Percentiles rank a stretch among this genome's conserved stretches.
phyloP scores from a whole-genome alignment of 768 basidiomycete species.

The Saitozyma podzolica region DNA sequence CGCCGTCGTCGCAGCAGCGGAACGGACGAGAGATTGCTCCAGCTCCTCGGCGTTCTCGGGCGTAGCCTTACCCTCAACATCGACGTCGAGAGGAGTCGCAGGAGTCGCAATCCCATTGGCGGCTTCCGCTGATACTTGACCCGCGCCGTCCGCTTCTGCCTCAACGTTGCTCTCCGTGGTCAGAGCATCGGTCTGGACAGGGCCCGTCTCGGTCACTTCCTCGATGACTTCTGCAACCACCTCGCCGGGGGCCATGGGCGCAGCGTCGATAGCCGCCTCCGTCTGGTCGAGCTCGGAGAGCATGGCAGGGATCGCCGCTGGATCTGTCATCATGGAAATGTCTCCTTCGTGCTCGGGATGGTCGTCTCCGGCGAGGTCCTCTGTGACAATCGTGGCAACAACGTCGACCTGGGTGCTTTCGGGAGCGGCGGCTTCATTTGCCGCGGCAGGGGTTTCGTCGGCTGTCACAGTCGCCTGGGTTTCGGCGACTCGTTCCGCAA shows the following conservation, averaged over 20 bases:
- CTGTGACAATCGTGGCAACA: background rate
- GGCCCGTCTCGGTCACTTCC: background rate
- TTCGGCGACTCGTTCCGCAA: slow-evolving; percentile 1
- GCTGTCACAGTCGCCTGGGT: background rate
- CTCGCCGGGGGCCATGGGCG: background rate
- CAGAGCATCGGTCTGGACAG: background rate
- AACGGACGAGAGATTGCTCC: slow-evolving; percentile 1
- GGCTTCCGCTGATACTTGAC: background rate
- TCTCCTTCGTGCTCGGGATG: slow-evolving; percentile 7
- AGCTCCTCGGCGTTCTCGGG: background rate
- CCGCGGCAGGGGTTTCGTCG: background rate
- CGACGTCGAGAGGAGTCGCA: background rate
- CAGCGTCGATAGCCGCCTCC: slow-evolving; percentile 4
- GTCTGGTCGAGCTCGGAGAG: background rate
- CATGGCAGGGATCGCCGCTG: background rate
- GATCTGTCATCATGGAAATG: slow-evolving; percentile 25
- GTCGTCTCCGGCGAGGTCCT: background rate
- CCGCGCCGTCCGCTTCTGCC: background rate
- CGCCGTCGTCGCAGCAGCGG: slow-evolving; percentile 14
- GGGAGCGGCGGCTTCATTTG: background rate
- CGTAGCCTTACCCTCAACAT: background rate
- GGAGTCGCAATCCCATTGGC: no score
- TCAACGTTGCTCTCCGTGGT: background rate
- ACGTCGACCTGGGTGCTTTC: no score
- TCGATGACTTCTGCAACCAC: background rate